Base-by-base conservation (phyloP, 2,329 filamentous ascomycete genomes). In the Fusarium verrucosum region DNA sequence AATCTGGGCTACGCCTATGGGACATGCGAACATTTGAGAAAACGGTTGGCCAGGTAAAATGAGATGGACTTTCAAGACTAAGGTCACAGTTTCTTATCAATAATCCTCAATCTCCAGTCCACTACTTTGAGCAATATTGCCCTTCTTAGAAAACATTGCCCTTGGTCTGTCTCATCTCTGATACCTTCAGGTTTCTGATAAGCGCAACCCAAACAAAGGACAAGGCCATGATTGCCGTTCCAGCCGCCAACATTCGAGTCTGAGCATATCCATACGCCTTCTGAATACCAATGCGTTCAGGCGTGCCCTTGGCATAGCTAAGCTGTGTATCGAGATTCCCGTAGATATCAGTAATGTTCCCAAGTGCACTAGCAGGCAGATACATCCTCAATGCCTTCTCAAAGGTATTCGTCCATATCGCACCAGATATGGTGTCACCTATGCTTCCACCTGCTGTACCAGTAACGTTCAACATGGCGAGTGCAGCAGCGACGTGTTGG, bases 401-500 rank as follows among this genome's bases (percentile, higher is more conserved):
- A 26, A 80, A 79, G 0, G 74, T 78, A 51, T 80, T 79, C 1
- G 77, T 80, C 79, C 78, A 80, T 56, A 80, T 78, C 0, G 77
- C 62, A 1, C 77, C 77, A 1, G 77, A 78, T 23, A 80, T 79
- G 1, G 78, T 78, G 38, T 77, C 75, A 41, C 81, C 81, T 10
- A 83, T 75, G 13, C 80, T 79, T 1, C 76, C 77, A 35, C 81
- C 82, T 0, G 81, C 72, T 10, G 77, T 78, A 16, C 77, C 80
- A 3, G 77, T 76, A 7, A 82, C 77, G 10, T 75, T 77, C 3
- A 83, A 66, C 26, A 83, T 68, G 0, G 82, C 80, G 23, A 84
- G 74, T 0, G 76, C 79, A 2, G 80, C 80, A 9, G 85, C 83
- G 5, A 87, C 78, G 35, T 85, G 79, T 38, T 83, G 79, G 30